Base-by-base conservation (phyloP, 2,329 filamentous ascomycete species). In the Neoscytalidium dimidiatum region DNA sequence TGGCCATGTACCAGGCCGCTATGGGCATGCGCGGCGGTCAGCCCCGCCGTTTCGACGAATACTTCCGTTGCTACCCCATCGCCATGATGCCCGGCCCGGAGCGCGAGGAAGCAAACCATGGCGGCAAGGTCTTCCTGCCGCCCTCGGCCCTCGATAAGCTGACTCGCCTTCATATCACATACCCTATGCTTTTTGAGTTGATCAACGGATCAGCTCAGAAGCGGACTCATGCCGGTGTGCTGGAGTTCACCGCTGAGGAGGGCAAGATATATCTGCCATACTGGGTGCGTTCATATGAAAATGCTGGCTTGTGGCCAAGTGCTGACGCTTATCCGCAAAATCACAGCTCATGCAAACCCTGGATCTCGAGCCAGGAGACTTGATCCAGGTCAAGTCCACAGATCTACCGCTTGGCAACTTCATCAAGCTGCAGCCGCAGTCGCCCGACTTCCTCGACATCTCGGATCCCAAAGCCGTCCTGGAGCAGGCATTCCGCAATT, bases 221-320 rank as follows among this genome's bases (percentile, higher is more conserved):
- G 76, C 90, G 91, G 75, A 95, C 94, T 28, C 95, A 99, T 79
- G 94, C 92, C 4, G 95, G 95, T 82, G 95, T 99, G 21, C 80
- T 99, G 68, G 95, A 99, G 79, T 99, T 99, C 75, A 95, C 97
- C 64, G 95, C 95, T 3, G 95, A 99, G 75, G 95, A 99, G 78
- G 95, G 95, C 57, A 91, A 95, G 76, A 93, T 96, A 62, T 99
- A 99, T 79, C 84, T 99, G 67, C 95, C 95, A 33, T 92, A 94
- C 78, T 99, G 95, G 94, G 91, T 94, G 81, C 68, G 78, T 66
- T 1, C 29, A 9, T 8, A 28, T n/a, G n/a, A n/a, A n/a, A n/a
- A n/a, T n/a, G n/a, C n/a, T n/a, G n/a, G n/a, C n/a, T n/a, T n/a
- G n/a, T n/a, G n/a, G n/a, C 9, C 28, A 48, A 46, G 8, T 67